Base-by-base conservation (phyloP, 495 filamentous ascomycete species). In the Penicillium ochrochloron region DNA sequence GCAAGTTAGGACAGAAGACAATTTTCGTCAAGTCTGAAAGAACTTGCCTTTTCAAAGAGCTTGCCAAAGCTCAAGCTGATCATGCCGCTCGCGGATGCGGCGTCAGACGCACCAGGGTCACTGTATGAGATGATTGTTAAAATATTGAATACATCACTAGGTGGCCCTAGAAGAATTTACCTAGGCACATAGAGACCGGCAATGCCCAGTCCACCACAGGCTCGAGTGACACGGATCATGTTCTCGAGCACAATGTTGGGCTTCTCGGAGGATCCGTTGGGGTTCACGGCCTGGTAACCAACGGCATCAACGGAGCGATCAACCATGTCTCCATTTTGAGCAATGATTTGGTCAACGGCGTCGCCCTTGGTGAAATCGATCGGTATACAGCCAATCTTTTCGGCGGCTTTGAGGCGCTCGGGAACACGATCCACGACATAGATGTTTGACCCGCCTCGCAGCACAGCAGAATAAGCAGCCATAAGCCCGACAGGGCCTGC, bases 21-120 rank as follows among this genome's bases (percentile, higher is more conserved):
- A 4, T 14, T 3, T 35, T 11, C 7, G 12, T 27, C 3, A 17
- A 35, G 46, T 17, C 6, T 52, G 44, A 23, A 35, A 33, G 7
- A 12, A 60, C 62, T 25, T 63, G 83, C 84, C 79, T 87, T 88
- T 69, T 87, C 85, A 64, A 86, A 87, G 12, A 87, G 70, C 65
- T 87, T 88, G 50, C 85, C 83, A 64, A 88, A 88, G 54, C 80
- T 82, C 11, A 87, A 74, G 64, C 84, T 76, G 46, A 87, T 82
- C 78, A 85, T 83, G 9, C 84, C 82, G 52, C 83, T 80, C 4
- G 76, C 75, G 46, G 73, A 65, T 34, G 80, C 78, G 34, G 75
- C 77, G 60, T 86, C 80, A 10, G 74, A 65, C 12, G 79, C 80
- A 23, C 82, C 78, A 15, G 78, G 79, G 54, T 81, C 79, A 63